phyloP scores from a whole-genome alignment of 805 yeast genomes.

The Candida qinlingensis region DNA sequence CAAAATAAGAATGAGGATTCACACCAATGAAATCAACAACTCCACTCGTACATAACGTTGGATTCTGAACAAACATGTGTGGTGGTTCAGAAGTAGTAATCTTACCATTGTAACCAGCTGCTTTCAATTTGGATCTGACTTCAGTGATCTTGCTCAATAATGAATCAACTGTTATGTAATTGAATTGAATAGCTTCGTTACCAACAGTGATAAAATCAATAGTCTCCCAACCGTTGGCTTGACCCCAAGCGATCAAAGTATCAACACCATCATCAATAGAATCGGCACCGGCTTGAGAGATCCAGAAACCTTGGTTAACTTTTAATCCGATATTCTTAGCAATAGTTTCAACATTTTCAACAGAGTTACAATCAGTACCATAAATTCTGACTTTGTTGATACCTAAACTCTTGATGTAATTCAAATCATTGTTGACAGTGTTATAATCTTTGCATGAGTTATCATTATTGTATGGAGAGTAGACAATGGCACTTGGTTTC shows the following conservation, averaged over 20 bases:
- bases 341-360: constrained; percentile 59
- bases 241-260: constrained; percentile 45
- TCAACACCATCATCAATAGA: constrained; percentile 59
- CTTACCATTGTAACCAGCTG: constrained; percentile 72
- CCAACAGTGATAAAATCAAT: constrained; percentile 79
- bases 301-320: constrained; percentile 88
- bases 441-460: constrained; percentile 59
- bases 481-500: constrained; percentile 57
- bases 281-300: constrained; percentile 55
- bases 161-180: constrained; percentile 55
- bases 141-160: constrained; percentile 57
- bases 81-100: constrained; percentile 91
- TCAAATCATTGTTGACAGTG: constrained; percentile 54
- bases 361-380: constrained; percentile 80
- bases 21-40: constrained; percentile 80
- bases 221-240: constrained; percentile 59
- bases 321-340: constrained; percentile 55
- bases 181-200: constrained; percentile 75
- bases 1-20: constrained; percentile 85
- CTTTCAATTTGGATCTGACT: constrained; percentile 51
- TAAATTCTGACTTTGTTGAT: constrained; percentile 68
- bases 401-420: constrained; percentile 46
- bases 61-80: constrained; percentile 55
- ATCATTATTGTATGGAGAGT: constrained; percentile 72
- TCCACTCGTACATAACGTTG: constrained; percentile 61